Evolutionary conservation across 306 rosid species (phyloP), one percentile per base, ranked within the genome.

Genomic region (Cucumis melo): DNA sequence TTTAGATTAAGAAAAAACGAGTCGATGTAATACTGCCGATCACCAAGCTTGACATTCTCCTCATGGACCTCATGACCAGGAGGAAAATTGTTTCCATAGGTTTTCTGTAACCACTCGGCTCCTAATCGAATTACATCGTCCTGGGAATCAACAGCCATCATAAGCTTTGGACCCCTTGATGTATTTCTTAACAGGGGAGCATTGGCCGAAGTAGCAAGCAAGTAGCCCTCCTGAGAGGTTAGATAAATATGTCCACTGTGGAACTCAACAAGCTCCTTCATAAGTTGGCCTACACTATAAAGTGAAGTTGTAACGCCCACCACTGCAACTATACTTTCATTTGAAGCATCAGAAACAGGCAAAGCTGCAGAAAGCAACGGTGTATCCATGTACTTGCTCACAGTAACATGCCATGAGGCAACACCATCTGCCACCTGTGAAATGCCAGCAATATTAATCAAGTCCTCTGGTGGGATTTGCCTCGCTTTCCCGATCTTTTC

Each of bases 311-410:
- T 95, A 60, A 92, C 99, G 38, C 99, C 98, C 76, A 95, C 99
- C 63, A 95, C 99, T 10, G 99, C 99, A 78, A 95, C 90, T 74
- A 90, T 88, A 71, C 87, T 95, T 82, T 89, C 84, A 77, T 95
- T 95, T 24, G 92, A 80, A 81, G 97, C 74, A 72, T 92, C 97
- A 75, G 92, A 90, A 77, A 95, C 98, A 12, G 98, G 98, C 76
- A 95, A 89, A 29, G 99, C 98, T 38, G 99, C 99, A 5, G 99
- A 95, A 78, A 95, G 99, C 82, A 95, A 78, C 6, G 99, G 99
- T 13, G 98, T 91, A 85, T 89, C 96, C 2, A 91, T 83, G n/a
- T 81, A 95, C 84, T 95, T 95, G 91, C 99, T 95, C 80, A 95
- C 99, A 2, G 96, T 86, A 7, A 95, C 99, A 50, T 95, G 97